Percentiles rank a stretch among this genome's conserved stretches.
Conservation (phyloP, 371 early-diverging fungal genomes). For the Haplosporangium sp. region DNA sequence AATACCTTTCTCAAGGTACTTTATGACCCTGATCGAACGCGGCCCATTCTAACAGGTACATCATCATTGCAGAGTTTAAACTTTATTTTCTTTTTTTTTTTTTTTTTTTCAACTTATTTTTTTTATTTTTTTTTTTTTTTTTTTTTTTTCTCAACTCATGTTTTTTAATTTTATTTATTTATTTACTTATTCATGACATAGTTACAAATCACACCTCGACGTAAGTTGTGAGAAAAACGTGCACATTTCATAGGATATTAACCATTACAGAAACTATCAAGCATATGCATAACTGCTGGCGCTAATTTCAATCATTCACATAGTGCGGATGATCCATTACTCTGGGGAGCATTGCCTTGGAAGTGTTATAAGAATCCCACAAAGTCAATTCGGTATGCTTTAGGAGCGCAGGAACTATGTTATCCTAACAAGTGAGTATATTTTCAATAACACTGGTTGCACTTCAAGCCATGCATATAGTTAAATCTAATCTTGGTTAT, state of each 20-base stretch:
- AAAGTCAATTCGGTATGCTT: slow-evolving; percentile 79
- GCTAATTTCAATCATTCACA: background rate
- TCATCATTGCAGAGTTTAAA: too few species aligned
- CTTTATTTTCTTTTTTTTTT: background rate
- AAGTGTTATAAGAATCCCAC: slow-evolving; percentile 59
- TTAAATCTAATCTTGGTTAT: background rate
- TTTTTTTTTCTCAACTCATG: background rate
- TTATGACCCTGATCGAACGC: slow-evolving; percentile 65
- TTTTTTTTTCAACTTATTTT: background rate
- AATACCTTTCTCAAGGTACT: slow-evolving; percentile 69
- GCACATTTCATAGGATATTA: background rate
- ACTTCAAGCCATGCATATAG: background rate
- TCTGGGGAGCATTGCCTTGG: slow-evolving; percentile 83
- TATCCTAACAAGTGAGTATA: slow-evolving; percentile 73
- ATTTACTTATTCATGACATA: background rate
- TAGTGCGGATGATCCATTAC: slow-evolving; percentile 84
- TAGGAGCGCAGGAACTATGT: slow-evolving; percentile 90
- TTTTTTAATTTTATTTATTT: background rate
- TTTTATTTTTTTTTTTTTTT: slow-evolving; percentile 9
- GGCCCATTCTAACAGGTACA: slow-evolving; percentile 77
- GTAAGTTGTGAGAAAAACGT: slow-evolving; percentile 17
- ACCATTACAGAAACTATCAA: background rate
- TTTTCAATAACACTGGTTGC: background rate
- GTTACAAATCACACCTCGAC: slow-evolving; percentile 50
- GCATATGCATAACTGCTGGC: background rate